Percentiles rank a stretch among this genome's conserved stretches.
phyloP scores from a whole-genome alignment of 139 green algal species.

The Auxenochlorella pyrenoidosa region DNA sequence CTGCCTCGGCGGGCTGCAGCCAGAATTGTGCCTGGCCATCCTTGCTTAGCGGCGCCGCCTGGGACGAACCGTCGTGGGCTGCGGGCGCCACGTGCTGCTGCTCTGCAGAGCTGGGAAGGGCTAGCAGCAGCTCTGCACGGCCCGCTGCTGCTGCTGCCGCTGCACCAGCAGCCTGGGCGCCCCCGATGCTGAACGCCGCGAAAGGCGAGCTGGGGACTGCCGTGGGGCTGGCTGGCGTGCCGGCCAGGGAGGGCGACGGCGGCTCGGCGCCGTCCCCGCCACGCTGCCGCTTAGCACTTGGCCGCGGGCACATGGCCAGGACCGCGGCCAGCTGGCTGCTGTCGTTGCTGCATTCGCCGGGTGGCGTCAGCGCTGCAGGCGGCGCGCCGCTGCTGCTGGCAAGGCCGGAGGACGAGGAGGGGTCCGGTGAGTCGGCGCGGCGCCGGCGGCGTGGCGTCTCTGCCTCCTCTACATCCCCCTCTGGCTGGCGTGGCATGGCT shows the following conservation, averaged over 20 bases:
- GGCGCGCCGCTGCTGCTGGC: not conserved
- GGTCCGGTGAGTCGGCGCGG: not conserved
- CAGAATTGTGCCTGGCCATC: no score
- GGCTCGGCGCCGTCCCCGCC: not conserved
- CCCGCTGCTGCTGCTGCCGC: not conserved
- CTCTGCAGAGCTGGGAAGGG: not conserved
- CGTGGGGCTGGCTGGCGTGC: not conserved
- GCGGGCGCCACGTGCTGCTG: not conserved
- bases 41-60: no score
- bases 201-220: not conserved
- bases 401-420: not conserved
- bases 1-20: not conserved
- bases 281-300: slow-evolving; percentile 24
- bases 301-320: not conserved
- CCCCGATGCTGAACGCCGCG: not conserved
- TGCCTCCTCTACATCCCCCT: not conserved
- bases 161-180: not conserved
- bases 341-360: not conserved
- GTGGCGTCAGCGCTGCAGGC: not conserved
- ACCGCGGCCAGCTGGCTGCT: not conserved
- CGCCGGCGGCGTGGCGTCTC: not conserved
- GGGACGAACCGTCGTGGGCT: not conserved
- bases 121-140: not conserved
- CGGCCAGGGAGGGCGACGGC: not conserved
- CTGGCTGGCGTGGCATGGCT: slow-evolving; percentile 5